Evolutionary conservation across 768 basidiomycete species (phyloP), one percentile per base, ranked within the genome.

Genomic region (Mycena maculata): DNA sequence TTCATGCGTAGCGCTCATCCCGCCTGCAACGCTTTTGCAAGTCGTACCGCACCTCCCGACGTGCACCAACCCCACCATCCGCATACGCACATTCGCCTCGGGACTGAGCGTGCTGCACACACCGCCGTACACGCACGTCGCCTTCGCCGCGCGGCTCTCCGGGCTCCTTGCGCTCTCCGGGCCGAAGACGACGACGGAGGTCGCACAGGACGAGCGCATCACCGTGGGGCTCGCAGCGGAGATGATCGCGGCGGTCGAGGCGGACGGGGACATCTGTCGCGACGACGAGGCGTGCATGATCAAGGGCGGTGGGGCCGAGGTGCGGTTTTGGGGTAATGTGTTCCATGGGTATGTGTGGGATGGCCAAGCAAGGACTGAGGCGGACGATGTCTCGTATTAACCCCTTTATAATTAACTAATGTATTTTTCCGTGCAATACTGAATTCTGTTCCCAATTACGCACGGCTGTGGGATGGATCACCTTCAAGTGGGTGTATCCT

Each of bases 21-120:
- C 97, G 5, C 98, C 97, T 5, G 84, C 91, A 30, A 95, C 93
- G 3, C 89, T 98, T 73, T 82, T 93, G n/a, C 86, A 88, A 55
- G 89, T 90, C 15, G 73, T 96, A 8, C 90, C 91, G 0, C 87
- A 87, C 60, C 83, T 99, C 16, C 84, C 89, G 0, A 67, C 74
- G 2, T 84, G 88, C 73, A 95, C 94, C 0, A 74, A 78, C 16
- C 94, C 94, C 2, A 83, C 88, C 1, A 89, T 98, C 66, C 81
- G 82, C 39, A 81, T 83, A 39, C 88, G 94, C 45, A 85, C 84
- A 4, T 92, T 99, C 74, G 74, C 84, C 10, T 92, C 93, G 0
- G 92, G 92, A 0, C 83, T 98, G 2, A 84, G 83, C 12, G 94
- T 98, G 36, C 83, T 99, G 0, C 94, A 97, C 77, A 94, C 92